A percentile compares a stretch with the other conserved stretches of the same genome.
Evolutionary conservation across 176 grass and related monocot genomes (phyloP).

Genomic region (Oryza glumipatula): DNA sequence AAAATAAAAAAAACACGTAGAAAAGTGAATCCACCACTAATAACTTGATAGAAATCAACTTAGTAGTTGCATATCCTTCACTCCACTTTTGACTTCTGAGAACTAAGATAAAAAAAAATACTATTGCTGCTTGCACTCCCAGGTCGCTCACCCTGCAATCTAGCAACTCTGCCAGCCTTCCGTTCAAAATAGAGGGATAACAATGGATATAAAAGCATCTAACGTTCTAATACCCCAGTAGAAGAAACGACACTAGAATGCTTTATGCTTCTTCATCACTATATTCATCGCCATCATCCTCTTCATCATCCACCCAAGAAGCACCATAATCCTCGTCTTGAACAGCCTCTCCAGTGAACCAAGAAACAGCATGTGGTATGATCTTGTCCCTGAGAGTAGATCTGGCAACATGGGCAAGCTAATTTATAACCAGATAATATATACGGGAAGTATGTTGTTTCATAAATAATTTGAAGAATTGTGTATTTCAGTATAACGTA

Average conservation of each 20-base stretch:
- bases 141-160: constrained; percentile 44
- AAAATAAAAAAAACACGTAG: too few relatives aligned
- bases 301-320: constrained; percentile 47
- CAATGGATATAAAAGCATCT: neutral
- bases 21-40: too few relatives aligned
- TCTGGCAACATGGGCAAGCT: constrained; percentile 1
- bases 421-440: constrained; percentile 12
- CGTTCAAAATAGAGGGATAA: constrained; percentile 15
- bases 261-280: neutral
- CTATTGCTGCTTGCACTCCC: constrained; percentile 34
- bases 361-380: constrained; percentile 59
- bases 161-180: constrained; percentile 36
- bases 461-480: neutral
- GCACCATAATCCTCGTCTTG: constrained; percentile 9
- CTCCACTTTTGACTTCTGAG: neutral
- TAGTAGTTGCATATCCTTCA: neutral
- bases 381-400: constrained; percentile 68
- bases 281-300: constrained; percentile 40
- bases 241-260: neutral
- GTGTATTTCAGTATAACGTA: neutral
- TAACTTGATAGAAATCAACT: neutral
- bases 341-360: constrained; percentile 60
- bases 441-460: neutral
- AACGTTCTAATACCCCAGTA: neutral
- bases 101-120: too few relatives aligned